Percentiles rank a stretch among this genome's conserved stretches.
Conservation (phyloP, 257 asterid genomes). For the Nyctanthes arbortristis region DNA sequence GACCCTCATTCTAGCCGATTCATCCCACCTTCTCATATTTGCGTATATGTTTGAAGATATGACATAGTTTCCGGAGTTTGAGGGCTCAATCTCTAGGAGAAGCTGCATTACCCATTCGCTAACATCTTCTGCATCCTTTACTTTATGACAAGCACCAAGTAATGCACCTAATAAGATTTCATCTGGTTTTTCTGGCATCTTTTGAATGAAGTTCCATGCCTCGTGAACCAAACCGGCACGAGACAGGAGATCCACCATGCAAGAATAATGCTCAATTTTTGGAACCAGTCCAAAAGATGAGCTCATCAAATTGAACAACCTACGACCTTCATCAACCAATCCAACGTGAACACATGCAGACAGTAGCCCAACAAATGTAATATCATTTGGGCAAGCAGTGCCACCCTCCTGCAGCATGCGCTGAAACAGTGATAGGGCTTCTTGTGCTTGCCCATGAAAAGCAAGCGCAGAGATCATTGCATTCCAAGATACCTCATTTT, state of each 20-base stretch:
- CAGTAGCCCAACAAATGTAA: slow-evolving; percentile 75
- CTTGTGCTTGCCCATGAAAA: slow-evolving; percentile 66
- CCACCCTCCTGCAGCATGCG: slow-evolving; percentile 53
- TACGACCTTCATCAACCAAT: slow-evolving; percentile 70
- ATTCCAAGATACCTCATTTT: slow-evolving; percentile 88
- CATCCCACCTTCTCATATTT: slow-evolving; percentile 69
- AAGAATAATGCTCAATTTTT: slow-evolving; percentile 82
- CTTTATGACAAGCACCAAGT: slow-evolving; percentile 81
- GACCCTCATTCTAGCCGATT: slow-evolving; percentile 70
- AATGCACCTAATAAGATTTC: slow-evolving; percentile 74
- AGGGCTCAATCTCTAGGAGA: slow-evolving; percentile 73
- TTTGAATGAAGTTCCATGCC: slow-evolving; percentile 86
- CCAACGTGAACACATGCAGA: slow-evolving; percentile 93
- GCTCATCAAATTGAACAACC: slow-evolving; percentile 53
- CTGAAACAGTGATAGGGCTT: slow-evolving; percentile 65
- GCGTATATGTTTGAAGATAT: slow-evolving; percentile 77
- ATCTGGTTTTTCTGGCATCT: slow-evolving; percentile 83
- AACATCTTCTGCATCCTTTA: slow-evolving; percentile 57
- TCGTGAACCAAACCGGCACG: slow-evolving; percentile 81
- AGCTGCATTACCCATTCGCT: slow-evolving; percentile 70
- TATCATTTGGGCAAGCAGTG: slow-evolving; percentile 49
- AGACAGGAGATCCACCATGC: slow-evolving; percentile 87
- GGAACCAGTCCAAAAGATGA: slow-evolving; percentile 66
- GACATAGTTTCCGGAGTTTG: slow-evolving; percentile 75
- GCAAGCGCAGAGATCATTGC: slow-evolving; percentile 89